phyloP scores from a whole-genome alignment of 2,329 filamentous ascomycete genomes.

The Zarea fungicola region DNA sequence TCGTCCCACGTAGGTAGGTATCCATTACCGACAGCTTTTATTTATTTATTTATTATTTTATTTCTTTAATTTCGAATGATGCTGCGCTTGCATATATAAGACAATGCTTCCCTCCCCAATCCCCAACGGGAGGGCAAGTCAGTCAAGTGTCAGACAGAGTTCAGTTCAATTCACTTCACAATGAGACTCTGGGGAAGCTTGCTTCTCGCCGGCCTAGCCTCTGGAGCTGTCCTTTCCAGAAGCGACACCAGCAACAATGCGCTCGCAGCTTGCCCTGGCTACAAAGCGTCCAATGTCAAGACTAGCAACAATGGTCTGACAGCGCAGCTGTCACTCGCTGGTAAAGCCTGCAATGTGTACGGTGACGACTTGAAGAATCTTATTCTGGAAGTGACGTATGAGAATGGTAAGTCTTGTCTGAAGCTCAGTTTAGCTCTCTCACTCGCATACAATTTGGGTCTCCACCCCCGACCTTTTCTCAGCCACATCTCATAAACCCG shows the following conservation, averaged over 20 bases:
- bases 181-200: constrained; percentile 19
- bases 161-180: constrained; percentile 1
- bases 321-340: constrained; percentile 21
- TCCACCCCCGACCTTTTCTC: too few relatives aligned
- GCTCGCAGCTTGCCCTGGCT: constrained; percentile 53
- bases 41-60: too few relatives aligned
- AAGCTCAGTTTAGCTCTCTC: too few relatives aligned
- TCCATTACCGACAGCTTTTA: neutral
- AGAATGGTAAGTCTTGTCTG: constrained; percentile 56
- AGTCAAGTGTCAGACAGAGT: neutral
- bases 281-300: constrained; percentile 53
- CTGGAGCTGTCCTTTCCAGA: constrained; percentile 18
- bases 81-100: too few relatives aligned
- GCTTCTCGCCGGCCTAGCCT: constrained; percentile 18
- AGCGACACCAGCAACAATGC: constrained; percentile 13
- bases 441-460: too few relatives aligned
- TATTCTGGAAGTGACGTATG: constrained; percentile 59
- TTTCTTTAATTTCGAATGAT: too few relatives aligned
- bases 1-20: neutral
- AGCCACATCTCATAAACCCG: too few relatives aligned
- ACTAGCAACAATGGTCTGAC: constrained; percentile 46
- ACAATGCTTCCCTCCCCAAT: neutral
- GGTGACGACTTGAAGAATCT: constrained; percentile 20
- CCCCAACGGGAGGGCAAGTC: too few relatives aligned
- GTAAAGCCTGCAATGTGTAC: constrained; percentile 21